A percentile compares a stretch with the other conserved stretches of the same genome.
Evolutionary conservation across 2,329 filamentous ascomycete species (phyloP).

Genomic region (Pseudogymnoascus sp.): DNA sequence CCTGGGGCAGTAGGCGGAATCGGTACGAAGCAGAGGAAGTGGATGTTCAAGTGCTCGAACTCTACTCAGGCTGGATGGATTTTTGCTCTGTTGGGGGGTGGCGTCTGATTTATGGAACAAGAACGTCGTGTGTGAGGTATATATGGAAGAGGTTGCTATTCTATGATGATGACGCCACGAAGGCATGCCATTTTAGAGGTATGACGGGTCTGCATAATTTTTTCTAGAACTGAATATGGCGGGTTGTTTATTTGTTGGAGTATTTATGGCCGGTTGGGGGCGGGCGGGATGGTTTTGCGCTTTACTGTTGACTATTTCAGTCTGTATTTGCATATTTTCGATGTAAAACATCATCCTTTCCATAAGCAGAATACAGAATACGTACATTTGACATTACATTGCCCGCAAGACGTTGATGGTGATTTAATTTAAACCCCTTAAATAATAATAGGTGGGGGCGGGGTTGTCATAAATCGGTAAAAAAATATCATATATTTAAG

Average conservation of each 20-base stretch:
- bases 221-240: conserved; percentile 7
- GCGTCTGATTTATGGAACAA: background rate
- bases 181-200: conserved; percentile 7
- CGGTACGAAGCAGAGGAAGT: conserved; percentile 75
- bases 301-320: background rate
- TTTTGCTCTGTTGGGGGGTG: conserved; percentile 16
- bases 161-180: conserved; percentile 5
- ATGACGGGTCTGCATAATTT: conserved; percentile 2
- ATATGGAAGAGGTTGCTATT: background rate
- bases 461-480: background rate
- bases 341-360: background rate
- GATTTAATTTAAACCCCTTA: background rate
- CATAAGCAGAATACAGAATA: conserved; percentile 1
- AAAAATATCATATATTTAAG: background rate
- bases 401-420: background rate
- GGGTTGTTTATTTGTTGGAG: conserved; percentile 3
- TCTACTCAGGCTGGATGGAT: conserved; percentile 24
- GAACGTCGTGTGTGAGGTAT: background rate
- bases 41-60: conserved; percentile 63
- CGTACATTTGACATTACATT: background rate
- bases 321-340: conserved; percentile 6
- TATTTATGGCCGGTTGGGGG: background rate
- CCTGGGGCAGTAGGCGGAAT: conserved; percentile 40
- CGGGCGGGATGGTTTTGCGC: background rate
- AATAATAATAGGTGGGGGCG: background rate